Evolutionary conservation across 2,329 filamentous ascomycete genomes (phyloP).

Genomic region (Pseudogymnoascus sp.): DNA sequence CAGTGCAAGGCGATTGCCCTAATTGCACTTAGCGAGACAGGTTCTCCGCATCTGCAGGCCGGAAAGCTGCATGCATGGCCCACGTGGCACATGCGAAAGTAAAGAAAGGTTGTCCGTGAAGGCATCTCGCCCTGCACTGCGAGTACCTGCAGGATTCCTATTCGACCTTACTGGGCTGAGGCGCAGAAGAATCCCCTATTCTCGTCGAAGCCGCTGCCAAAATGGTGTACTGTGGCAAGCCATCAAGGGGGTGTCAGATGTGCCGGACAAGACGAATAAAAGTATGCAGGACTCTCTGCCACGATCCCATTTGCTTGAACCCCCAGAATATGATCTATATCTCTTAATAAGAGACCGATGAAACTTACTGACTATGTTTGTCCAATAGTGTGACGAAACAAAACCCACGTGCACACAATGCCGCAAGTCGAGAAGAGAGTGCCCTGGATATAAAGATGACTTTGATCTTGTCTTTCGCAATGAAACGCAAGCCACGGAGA

Average conservation of each 20-base stretch:
- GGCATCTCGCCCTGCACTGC: neutral
- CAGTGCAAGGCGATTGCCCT: neutral
- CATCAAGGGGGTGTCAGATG: conserved; percentile 64
- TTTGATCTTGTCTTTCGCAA: conserved; percentile 67
- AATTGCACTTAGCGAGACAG: neutral
- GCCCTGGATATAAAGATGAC: conserved; percentile 62
- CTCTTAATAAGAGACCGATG: neutral
- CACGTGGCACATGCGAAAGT: conserved; percentile 5
- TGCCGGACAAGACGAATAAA: conserved; percentile 67
- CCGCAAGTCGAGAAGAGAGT: conserved; percentile 53
- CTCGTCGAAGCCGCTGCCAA: conserved; percentile 18
- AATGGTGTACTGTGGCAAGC: conserved; percentile 61
- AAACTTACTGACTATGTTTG: neutral
- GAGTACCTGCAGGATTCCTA: neutral
- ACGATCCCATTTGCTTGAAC: neutral
- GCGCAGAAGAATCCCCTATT: neutral
- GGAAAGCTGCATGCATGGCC: neutral
- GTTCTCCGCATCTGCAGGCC: conserved; percentile 3
- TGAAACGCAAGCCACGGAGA: conserved; percentile 61
- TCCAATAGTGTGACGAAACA: conserved; percentile 54
- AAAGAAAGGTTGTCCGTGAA: neutral
- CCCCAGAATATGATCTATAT: neutral
- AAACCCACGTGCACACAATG: conserved; percentile 61
- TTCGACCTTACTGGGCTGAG: neutral
- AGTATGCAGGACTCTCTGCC: conserved; percentile 38